phyloP scores from a whole-genome alignment of 495 filamentous ascomycete species.

The Penicillium paradoxum region DNA sequence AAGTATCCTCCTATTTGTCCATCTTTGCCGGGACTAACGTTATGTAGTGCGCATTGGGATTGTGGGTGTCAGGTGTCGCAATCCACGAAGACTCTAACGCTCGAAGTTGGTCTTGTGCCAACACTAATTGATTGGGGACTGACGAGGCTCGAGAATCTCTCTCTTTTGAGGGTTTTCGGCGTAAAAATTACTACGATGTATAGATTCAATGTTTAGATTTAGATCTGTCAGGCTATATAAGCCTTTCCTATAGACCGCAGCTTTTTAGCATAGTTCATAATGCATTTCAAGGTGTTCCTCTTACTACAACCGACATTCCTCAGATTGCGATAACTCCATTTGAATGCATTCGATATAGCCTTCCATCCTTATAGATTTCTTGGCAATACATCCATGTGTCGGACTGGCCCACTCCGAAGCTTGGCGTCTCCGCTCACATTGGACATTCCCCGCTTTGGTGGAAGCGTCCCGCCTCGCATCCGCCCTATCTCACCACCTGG shows the following conservation, averaged over 20 bases:
- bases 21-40: neutral
- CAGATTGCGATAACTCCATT: neutral
- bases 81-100: constrained; percentile 29
- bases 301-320: neutral
- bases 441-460: neutral
- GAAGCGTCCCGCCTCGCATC: neutral
- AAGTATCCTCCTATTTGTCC: constrained; percentile 6
- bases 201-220: neutral
- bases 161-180: neutral
- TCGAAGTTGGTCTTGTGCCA: constrained; percentile 35
- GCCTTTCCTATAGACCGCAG: neutral
- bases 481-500: neutral
- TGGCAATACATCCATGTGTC: too few relatives aligned
- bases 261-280: neutral
- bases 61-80: constrained; percentile 35
- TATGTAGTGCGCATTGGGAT: constrained; percentile 34
- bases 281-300: neutral
- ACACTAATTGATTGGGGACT: constrained; percentile 20
- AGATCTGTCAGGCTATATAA: neutral
- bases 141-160: neutral
- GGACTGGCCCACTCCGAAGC: neutral
- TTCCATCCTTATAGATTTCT: too few relatives aligned
- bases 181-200: neutral
- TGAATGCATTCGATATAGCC: neutral
- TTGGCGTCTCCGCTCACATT: neutral